Percentiles rank a stretch among this genome's conserved stretches.
phyloP scores from a whole-genome alignment of 2,329 filamentous ascomycete genomes.

The Apiospora phragmitis region DNA sequence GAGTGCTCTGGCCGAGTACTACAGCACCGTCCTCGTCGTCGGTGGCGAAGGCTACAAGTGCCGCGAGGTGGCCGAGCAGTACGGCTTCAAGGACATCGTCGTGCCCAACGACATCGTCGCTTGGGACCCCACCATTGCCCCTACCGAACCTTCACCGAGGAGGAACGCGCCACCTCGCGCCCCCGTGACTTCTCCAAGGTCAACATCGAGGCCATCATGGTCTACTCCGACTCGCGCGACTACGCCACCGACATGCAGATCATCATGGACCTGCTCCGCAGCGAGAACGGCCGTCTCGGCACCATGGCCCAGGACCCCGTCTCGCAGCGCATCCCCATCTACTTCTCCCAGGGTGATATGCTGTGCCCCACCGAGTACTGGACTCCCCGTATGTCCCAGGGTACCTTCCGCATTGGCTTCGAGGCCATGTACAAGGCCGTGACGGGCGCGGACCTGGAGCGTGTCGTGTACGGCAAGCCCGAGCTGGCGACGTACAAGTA shows the following conservation, averaged over 20 bases:
- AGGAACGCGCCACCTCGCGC: conserved; percentile 65
- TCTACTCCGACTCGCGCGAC: conserved; percentile 73
- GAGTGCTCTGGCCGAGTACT: conserved; percentile 75
- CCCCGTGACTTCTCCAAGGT: conserved; percentile 71
- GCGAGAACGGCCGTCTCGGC: conserved; percentile 65
- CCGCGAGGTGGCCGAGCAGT: conserved; percentile 70
- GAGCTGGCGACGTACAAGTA: conserved; percentile 77
- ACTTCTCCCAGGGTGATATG: conserved; percentile 54
- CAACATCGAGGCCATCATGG: conserved; percentile 73
- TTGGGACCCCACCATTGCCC: conserved; percentile 68
- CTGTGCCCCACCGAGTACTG: conserved; percentile 66
- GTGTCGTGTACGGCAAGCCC: conserved; percentile 75
- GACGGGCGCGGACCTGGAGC: conserved; percentile 70
- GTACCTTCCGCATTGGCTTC: conserved; percentile 72
- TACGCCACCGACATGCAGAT: conserved; percentile 76
- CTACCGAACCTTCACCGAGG: conserved; percentile 66
- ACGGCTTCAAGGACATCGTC: conserved; percentile 73
- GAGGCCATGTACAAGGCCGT: conserved; percentile 73
- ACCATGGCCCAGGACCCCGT: conserved; percentile 68
- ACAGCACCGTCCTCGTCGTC: conserved; percentile 73
- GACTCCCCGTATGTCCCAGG: conserved; percentile 69
- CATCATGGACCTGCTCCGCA: conserved; percentile 71
- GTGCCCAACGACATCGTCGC: conserved; percentile 74
- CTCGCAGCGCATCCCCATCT: conserved; percentile 69
- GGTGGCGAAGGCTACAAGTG: conserved; percentile 76